Evolutionary conservation across 2,329 filamentous ascomycete species (phyloP), one percentile per base, ranked within the genome.

Genomic region (Pseudopithomyces maydicus): DNA sequence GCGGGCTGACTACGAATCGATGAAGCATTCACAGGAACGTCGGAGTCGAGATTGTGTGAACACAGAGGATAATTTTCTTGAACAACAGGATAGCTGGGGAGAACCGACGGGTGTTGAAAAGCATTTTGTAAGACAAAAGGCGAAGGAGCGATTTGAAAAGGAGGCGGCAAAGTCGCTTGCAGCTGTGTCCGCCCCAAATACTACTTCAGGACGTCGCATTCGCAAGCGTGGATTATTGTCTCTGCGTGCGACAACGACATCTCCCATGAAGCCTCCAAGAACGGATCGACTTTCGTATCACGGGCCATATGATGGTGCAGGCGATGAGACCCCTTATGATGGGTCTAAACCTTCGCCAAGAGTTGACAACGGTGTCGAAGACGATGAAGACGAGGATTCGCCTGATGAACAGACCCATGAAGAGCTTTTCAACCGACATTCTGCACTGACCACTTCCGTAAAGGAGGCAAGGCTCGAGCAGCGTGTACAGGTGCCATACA

Each of bases 21-120:
- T 79, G 74, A 72, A 76, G 50, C 75, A 80, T 58, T 80, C 78
- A 32, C 79, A 81, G 55, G 77, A 80, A 54, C 66, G 65, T 38
- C 69, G 77, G 14, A 70, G 68, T 46, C 64, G 56, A 6, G 66
- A 62, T 17, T 55, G 55, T 22, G 54, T 48, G 59, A 26, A 55
- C 70, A 12, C 52, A 56, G 14, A 51, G 45, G 38, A 52, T 56
- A 17, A 36, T 59, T 36, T n/a, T 19, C 33, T 43, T 23, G 54
- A 59, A 22, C 52, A 65, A 23, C 57, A 74, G 52, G 67, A 74
- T 53, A 73, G 72, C 45, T 74, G 69, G 65, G 67, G 72, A 36
- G 61, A 71, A 50, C 67, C 65, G 2, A 65, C 65, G 4, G 56
- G 50, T 1, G 58, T 56, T 4, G 60, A 68, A 33, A 60, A 64